Conservation (phyloP, 2,329 filamentous ascomycete genomes). For the Sordariomycetes sp. region DNA sequence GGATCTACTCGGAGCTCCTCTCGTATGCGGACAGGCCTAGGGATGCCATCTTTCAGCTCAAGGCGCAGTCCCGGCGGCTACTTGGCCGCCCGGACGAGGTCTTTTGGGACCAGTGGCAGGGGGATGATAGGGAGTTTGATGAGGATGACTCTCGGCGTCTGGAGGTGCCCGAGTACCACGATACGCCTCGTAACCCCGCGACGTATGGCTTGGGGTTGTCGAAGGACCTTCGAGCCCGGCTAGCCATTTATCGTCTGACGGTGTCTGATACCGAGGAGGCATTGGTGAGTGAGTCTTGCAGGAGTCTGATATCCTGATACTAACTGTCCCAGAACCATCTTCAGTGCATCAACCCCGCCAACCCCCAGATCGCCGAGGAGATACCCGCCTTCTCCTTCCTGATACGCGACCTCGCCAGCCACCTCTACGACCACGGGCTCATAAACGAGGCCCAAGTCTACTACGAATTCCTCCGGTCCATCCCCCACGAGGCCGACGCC, state of each 20-base stretch:
- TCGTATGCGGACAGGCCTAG: slow-evolving; percentile 48
- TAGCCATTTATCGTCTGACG: slow-evolving; percentile 72
- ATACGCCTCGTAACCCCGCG: slow-evolving; percentile 34
- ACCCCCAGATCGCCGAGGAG: not conserved
- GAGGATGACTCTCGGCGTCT: slow-evolving; percentile 53
- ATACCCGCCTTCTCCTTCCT: slow-evolving; percentile 57
- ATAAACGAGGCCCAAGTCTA: slow-evolving; percentile 35
- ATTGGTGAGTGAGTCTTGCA: slow-evolving; percentile 35
- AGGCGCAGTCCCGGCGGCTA: slow-evolving; percentile 66
- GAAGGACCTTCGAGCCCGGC: slow-evolving; percentile 67
- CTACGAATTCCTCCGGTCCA: slow-evolving; percentile 37
- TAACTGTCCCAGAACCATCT: slow-evolving; percentile 3
- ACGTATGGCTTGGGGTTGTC: slow-evolving; percentile 65
- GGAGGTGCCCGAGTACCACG: slow-evolving; percentile 45
- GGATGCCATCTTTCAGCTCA: slow-evolving; percentile 57
- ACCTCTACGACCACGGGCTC: slow-evolving; percentile 25
- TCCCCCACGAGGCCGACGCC: slow-evolving; percentile 35
- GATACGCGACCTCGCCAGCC: slow-evolving; percentile 52
- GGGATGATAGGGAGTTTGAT: slow-evolving; percentile 88
- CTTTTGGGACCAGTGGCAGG: slow-evolving; percentile 60
- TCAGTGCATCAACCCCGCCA: not conserved
- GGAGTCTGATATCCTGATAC: not conserved
- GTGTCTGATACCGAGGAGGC: slow-evolving; percentile 60
- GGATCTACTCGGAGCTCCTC: slow-evolving; percentile 74
- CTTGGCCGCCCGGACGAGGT: slow-evolving; percentile 59